phyloP scores from a whole-genome alignment of 1,139 yeast genomes.

The Taiozyma onychis region DNA sequence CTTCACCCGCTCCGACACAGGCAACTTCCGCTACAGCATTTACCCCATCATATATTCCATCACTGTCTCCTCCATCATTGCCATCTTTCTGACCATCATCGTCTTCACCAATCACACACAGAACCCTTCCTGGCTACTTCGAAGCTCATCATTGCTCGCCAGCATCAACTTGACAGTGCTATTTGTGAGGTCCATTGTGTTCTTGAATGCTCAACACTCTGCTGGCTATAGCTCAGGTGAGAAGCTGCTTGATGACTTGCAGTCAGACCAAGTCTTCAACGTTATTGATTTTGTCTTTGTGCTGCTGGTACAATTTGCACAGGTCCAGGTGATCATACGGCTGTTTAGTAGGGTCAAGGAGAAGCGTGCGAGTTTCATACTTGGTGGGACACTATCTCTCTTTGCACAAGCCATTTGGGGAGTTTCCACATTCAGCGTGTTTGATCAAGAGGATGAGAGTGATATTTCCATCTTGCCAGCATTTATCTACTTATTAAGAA shows the following conservation, averaged over 20 bases:
- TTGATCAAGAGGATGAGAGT: constrained; percentile 29
- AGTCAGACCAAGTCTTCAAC: constrained; percentile 43
- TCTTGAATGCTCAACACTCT: constrained; percentile 43
- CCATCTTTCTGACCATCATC: constrained; percentile 57
- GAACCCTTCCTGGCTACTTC: constrained; percentile 45
- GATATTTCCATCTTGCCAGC: constrained; percentile 67
- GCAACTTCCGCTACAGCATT: constrained; percentile 49
- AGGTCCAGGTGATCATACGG: constrained; percentile 72
- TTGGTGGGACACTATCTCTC: constrained; percentile 54
- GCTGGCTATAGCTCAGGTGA: constrained; percentile 55
- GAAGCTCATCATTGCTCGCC: constrained; percentile 41
- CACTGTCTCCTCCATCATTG: constrained; percentile 60
- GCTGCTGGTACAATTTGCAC: constrained; percentile 59
- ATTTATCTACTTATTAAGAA: constrained; percentile 70
- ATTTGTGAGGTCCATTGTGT: constrained; percentile 41
- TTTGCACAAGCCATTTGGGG: constrained; percentile 69
- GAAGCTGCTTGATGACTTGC: constrained; percentile 41
- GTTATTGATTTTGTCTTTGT: constrained; percentile 61
- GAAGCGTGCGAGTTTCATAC: constrained; percentile 55
- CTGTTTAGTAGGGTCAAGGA: constrained; percentile 67
- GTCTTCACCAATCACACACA: constrained; percentile 56
- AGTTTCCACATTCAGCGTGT: constrained; percentile 45
- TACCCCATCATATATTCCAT: constrained; percentile 59
- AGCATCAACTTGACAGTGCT: constrained; percentile 49
- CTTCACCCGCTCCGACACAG: constrained; percentile 21